Evolutionary conservation across 768 basidiomycete species (phyloP).

Genomic region (Antrodiella citrinella): DNA sequence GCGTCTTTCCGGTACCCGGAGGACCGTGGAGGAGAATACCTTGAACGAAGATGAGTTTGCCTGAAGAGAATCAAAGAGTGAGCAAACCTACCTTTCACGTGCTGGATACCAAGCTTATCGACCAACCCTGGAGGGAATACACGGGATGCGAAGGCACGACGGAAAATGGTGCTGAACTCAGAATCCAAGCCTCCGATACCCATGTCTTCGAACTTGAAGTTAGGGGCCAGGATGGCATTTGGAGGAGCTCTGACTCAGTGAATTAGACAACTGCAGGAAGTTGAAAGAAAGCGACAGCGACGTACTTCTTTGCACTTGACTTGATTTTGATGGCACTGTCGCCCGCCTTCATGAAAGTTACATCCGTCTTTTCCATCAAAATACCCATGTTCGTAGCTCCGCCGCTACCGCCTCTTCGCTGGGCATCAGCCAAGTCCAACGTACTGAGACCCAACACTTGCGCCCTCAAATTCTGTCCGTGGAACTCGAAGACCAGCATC

Average conservation of each 20-base stretch:
- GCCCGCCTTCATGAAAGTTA: constrained; percentile 80
- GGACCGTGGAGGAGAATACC: constrained; percentile 94
- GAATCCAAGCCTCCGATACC: constrained; percentile 96
- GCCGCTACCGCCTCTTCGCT: constrained; percentile 34
- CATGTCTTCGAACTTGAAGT: constrained; percentile 99
- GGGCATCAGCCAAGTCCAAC: constrained; percentile 56
- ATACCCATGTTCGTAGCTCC: constrained; percentile 48
- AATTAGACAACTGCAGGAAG: too few species aligned
- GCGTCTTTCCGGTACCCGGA: constrained; percentile 96
- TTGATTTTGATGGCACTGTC: constrained; percentile 83
- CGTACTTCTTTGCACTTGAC: constrained; percentile 81
- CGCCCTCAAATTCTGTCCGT: constrained; percentile 75
- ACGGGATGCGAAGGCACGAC: constrained; percentile 94
- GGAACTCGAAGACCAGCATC: constrained; percentile 79
- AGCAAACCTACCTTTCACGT: constrained; percentile 78
- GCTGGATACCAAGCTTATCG: constrained; percentile 95
- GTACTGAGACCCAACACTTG: constrained; percentile 50
- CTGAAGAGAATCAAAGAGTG: neutral
- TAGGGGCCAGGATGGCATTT: constrained; percentile 93
- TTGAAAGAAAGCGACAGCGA: constrained; percentile 17
- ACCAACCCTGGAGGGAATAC: constrained; percentile 98
- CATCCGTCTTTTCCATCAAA: constrained; percentile 85
- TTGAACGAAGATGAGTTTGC: constrained; percentile 21
- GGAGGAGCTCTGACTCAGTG: constrained; percentile 82
- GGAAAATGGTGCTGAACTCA: constrained; percentile 95